A percentile compares a stretch with the other conserved stretches of the same genome.
Evolutionary conservation across 106 monocot species (phyloP).

Genomic region (Acorus calamus): DNA sequence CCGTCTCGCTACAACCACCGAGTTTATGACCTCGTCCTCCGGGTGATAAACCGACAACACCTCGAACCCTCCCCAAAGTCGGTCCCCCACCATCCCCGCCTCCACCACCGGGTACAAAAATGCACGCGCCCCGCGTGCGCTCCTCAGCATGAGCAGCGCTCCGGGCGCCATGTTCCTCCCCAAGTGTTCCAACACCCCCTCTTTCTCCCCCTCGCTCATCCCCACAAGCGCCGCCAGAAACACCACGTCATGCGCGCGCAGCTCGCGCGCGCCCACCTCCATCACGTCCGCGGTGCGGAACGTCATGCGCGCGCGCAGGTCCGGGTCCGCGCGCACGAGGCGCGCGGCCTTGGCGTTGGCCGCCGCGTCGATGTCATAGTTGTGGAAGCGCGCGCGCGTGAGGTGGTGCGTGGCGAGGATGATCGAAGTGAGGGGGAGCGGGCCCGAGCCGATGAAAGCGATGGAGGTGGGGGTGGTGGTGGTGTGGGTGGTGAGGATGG

Average conservation of each 20-base stretch:
- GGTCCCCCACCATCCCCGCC: neutral
- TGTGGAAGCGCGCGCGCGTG: constrained; percentile 5
- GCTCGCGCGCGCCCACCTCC: constrained; percentile 5
- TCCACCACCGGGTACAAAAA: constrained; percentile 23
- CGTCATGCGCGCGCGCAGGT: constrained; percentile 10
- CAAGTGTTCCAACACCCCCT: constrained; percentile 8
- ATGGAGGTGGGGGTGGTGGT: constrained; percentile 13
- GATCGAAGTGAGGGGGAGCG: constrained; percentile 51
- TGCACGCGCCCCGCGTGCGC: constrained; percentile 14
- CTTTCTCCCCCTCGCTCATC: constrained; percentile 13
- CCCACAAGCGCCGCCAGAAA: constrained; percentile 23
- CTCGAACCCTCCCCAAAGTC: constrained; percentile 1
- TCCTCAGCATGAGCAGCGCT: constrained; percentile 17
- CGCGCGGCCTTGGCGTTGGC: constrained; percentile 10
- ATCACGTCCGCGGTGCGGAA: constrained; percentile 15
- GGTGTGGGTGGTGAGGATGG: constrained; percentile 28
- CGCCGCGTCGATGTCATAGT: constrained; percentile 14
- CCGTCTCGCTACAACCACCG: constrained; percentile 10
- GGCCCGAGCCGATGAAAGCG: constrained; percentile 80
- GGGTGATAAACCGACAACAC: constrained; percentile 16
- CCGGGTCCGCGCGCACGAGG: constrained; percentile 1
- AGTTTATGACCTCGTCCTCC: constrained; percentile 22
- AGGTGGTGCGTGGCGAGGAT: constrained; percentile 32
- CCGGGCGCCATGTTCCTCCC: constrained; percentile 13
- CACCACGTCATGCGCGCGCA: constrained; percentile 18